Base-by-base conservation (phyloP, 177 flowering plant genomes). In the Vitis hybrid region DNA sequence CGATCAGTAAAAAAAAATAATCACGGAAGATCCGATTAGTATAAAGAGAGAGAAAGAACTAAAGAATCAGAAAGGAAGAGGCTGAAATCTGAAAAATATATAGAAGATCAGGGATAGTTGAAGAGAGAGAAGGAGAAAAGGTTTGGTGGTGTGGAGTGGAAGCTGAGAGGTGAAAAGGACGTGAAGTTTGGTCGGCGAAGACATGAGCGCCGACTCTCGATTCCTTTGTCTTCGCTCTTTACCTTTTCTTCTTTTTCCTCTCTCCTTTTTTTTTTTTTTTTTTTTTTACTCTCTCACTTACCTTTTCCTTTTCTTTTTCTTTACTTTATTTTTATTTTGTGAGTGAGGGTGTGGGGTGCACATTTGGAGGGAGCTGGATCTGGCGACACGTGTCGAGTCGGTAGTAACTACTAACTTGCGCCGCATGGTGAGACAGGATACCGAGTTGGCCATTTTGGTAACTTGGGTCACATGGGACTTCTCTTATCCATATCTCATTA, bases 201-300 rank as follows among this genome's bases (percentile, higher is more conserved):
- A 79, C 82, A 72, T 11, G 64, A 77, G 82, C 88, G 85, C 93
- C 91, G 91, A 86, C 89, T 78, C 61, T 81, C 59, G 76, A 73
- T 78, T 71, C 74, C 74, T 78, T 78, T 80, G 78, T 73, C 76
- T 70, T 69, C 68, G 60, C 64, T 67, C 62, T 62, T 56, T 35
- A 24, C 21, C 48, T 40, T 15, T 11, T 40, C 14, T 57, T 11
- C 11, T 35, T 51, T 30, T 54, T 67, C 27, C 11, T 21, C 54
- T 60, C 18, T 32, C 32, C 21, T 21, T 0, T 21, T 21, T 21
- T 21, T 21, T 21, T 21, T 21, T 19, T 61, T 55, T 54, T 52
- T 51, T n/a, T n/a, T 6, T 51, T 18, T 61, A 66, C 18, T 57
- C 48, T 32, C 35, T 68, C 64, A 19, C 64, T 61, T 7, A 58